These are phyloP conservation scores for Bonia amplexicaulis DNA, from an alignment of 176 grass and related monocot genomes.

Conservation along the genomic window DNA sequence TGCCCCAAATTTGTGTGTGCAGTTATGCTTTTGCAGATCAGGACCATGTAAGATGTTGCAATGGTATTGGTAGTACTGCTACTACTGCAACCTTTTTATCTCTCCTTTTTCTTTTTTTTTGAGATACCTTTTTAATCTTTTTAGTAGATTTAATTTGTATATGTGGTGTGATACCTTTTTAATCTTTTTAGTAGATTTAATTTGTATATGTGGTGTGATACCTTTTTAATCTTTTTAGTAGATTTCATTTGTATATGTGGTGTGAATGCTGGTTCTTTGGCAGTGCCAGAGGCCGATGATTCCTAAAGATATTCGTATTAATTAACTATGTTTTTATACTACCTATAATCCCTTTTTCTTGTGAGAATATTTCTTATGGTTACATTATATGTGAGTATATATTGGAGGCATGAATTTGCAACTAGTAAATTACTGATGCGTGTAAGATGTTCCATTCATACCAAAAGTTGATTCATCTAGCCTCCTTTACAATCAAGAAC, in stretches of 20 bases:
- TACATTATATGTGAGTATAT: neutral
- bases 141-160: no score
- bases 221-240: neutral
- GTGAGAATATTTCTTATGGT: neutral
- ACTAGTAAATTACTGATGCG: neutral
- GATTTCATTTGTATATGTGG: neutral
- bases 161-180: no score
- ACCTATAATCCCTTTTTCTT: neutral
- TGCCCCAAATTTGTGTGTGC: slow-evolving; percentile 9
- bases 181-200: no score
- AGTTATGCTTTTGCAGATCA: neutral
- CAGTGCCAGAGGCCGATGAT: neutral
- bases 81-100: neutral
- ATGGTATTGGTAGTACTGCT: neutral
- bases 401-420: neutral
- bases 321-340: no score
- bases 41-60: slow-evolving; percentile 10
- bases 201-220: no score
- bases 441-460: neutral
- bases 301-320: neutral
- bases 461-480: neutral
- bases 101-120: neutral
- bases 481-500: neutral
- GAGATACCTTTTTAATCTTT: neutral
- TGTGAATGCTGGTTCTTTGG: neutral